phyloP scores from a whole-genome alignment of 345 rosid genomes.

The Melaleuca quinquenervia region DNA sequence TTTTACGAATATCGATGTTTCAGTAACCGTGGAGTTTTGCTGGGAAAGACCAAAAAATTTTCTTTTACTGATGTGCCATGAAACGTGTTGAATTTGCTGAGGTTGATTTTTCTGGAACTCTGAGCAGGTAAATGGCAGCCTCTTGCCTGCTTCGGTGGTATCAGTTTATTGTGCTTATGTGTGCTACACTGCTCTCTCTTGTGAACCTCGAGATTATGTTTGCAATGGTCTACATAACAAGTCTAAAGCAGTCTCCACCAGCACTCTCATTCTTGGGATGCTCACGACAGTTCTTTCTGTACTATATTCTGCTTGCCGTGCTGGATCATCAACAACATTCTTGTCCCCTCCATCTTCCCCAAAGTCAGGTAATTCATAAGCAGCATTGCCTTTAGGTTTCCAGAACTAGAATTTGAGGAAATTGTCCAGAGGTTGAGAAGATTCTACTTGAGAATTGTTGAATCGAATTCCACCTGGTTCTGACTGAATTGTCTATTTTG shows the following conservation, averaged over 20 bases:
- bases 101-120: constrained; percentile 4
- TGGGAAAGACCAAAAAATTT: not conserved
- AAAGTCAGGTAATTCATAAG: constrained; percentile 44
- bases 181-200: constrained; percentile 92
- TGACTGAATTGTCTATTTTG: not conserved
- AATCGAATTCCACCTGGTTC: not conserved
- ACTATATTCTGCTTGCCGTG: constrained; percentile 82
- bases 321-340: constrained; percentile 87
- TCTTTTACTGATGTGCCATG: not conserved
- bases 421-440: not conserved
- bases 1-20: not conserved
- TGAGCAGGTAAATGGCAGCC: constrained; percentile 85
- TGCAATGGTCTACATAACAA: constrained; percentile 86
- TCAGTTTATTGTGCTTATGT: constrained; percentile 89
- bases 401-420: not conserved
- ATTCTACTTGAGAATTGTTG: not conserved
- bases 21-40: not conserved
- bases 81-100: not conserved
- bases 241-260: constrained; percentile 60
- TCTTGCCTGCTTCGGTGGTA: constrained; percentile 90
- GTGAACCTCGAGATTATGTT: constrained; percentile 84
- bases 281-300: constrained; percentile 85
- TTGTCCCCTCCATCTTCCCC: constrained; percentile 91
- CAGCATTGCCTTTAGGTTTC: not conserved
- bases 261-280: constrained; percentile 88